Percentiles rank a stretch among this genome's conserved stretches.
phyloP scores from a whole-genome alignment of 1,284 basidiomycete species.

The Moesziomyces parantarcticus region DNA sequence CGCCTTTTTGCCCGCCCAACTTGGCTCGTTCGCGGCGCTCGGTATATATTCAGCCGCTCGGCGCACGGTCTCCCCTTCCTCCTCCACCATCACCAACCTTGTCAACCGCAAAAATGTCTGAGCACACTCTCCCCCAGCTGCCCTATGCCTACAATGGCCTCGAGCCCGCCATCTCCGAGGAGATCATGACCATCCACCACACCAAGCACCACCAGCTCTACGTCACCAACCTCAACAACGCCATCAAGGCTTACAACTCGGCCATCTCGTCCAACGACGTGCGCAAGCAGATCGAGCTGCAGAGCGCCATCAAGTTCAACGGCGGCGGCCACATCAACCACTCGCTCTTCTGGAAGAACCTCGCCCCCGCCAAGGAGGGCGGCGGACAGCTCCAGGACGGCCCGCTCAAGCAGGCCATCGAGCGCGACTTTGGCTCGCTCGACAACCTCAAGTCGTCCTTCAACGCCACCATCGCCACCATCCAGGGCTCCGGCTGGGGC shows the following conservation, averaged over 20 bases:
- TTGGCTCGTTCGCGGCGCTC: conserved; percentile 28
- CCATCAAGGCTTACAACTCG: conserved; percentile 82
- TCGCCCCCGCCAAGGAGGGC: conserved; percentile 62
- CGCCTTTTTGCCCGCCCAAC: background rate
- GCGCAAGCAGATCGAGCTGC: conserved; percentile 85
- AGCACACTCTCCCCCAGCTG: conserved; percentile 83
- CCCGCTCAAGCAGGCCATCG: conserved; percentile 82
- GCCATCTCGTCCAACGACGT: conserved; percentile 74
- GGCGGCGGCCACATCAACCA: conserved; percentile 85
- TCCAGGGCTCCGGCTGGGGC: conserved; percentile 98
- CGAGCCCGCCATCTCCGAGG: conserved; percentile 82
- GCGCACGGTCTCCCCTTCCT: background rate
- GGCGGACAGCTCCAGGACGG: conserved; percentile 76
- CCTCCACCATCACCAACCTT: conserved; percentile 1
- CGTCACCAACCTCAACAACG: conserved; percentile 71
- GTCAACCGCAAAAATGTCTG: conserved; percentile 33
- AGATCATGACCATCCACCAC: conserved; percentile 81
- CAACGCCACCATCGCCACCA: conserved; percentile 87
- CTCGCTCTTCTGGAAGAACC: conserved; percentile 97
- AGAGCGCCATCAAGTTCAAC: conserved; percentile 89
- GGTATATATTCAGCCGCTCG: conserved; percentile 10
- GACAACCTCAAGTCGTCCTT: conserved; percentile 81
- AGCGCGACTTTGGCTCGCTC: conserved; percentile 84
- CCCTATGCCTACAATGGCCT: conserved; percentile 91
- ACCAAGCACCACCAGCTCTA: conserved; percentile 84